phyloP scores from a whole-genome alignment of 495 filamentous ascomycete species.

The Daldinia childiae region DNA sequence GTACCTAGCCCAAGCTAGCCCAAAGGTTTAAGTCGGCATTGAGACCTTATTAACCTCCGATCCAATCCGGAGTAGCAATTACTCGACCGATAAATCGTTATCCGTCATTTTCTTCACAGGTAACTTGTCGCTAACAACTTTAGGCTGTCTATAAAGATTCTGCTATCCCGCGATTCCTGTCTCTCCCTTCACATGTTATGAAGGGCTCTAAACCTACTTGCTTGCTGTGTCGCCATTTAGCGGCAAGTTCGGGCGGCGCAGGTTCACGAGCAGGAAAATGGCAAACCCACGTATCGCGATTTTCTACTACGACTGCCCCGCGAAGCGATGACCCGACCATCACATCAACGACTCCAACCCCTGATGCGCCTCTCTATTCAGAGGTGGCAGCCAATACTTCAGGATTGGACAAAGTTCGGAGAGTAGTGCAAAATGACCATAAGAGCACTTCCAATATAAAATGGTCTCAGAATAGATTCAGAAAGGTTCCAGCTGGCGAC shows the following conservation, averaged over 20 bases:
- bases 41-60: not conserved
- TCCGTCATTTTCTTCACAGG: conserved; percentile 6
- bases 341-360: not conserved
- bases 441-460: not conserved
- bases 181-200: conserved; percentile 31
- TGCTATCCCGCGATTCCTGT: not conserved
- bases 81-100: conserved; percentile 8
- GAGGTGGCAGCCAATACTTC: not conserved
- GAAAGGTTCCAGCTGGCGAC: not conserved
- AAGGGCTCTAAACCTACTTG: conserved; percentile 36
- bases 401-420: not conserved
- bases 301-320: conserved; percentile 14
- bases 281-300: conserved; percentile 46
- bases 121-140: not conserved
- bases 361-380: not conserved
- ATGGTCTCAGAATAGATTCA: conserved; percentile 3
- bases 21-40: not conserved
- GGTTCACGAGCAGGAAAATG: conserved; percentile 55
- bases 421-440: not conserved
- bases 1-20: not conserved
- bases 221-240: conserved; percentile 44
- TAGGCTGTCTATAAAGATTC: not conserved
- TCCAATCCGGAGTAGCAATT: not conserved
- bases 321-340: conserved; percentile 15
- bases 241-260: conserved; percentile 25